A percentile compares a stretch with the other conserved stretches of the same genome.
Conservation (phyloP, 2,329 filamentous ascomycete genomes). For the Escovopsis weberi region DNA sequence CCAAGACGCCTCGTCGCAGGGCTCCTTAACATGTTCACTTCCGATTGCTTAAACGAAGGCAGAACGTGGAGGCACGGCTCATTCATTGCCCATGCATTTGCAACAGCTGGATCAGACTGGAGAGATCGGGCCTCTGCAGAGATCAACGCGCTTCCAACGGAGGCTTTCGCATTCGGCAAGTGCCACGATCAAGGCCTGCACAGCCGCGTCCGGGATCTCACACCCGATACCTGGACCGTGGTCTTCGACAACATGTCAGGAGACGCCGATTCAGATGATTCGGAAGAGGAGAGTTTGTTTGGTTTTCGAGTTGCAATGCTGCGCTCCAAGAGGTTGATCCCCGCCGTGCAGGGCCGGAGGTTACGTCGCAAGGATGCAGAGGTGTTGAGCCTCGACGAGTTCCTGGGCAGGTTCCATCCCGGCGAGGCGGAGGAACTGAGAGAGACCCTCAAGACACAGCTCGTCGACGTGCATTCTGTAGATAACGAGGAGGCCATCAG, state of each 20-base stretch:
- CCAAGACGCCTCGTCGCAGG: not conserved
- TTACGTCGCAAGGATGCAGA: not conserved
- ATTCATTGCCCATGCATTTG: not conserved
- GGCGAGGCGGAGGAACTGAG: not conserved
- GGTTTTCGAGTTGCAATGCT: not conserved
- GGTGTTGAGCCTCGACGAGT: not conserved
- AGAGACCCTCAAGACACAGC: not conserved
- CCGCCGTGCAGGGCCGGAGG: not conserved
- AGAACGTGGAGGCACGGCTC: not conserved
- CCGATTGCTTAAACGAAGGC: too few species aligned
- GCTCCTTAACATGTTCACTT: not conserved
- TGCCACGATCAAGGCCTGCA: not conserved
- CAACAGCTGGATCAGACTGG: not conserved
- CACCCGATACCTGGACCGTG: slow-evolving; percentile 1
- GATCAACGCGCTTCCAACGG: not conserved
- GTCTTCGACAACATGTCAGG: not conserved
- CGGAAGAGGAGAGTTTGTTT: too few species aligned
- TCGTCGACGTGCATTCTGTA: too few species aligned
- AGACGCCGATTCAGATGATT: too few species aligned
- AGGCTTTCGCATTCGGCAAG: not conserved
- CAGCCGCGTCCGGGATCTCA: not conserved
- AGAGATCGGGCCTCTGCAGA: not conserved
- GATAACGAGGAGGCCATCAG: too few species aligned
- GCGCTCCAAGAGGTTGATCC: not conserved
- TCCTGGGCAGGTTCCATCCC: not conserved